Evolutionary conservation across 1,139 yeast species (phyloP), one percentile per base, ranked within the genome.

Genomic region (Sugiyamaella novakii): DNA sequence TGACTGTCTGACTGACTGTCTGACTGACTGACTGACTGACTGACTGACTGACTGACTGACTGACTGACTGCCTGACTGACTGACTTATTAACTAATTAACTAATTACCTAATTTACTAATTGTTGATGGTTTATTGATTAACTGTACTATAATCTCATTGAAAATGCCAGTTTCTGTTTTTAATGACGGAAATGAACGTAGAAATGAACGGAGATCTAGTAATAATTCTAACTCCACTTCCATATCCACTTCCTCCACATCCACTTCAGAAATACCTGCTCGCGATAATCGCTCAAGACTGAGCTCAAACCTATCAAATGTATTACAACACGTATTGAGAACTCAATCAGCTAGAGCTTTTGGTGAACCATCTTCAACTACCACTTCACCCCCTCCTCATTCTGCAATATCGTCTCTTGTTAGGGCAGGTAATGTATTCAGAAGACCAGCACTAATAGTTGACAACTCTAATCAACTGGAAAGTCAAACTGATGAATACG

Each of bases 81-180:
- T n/a, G n/a, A n/a, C n/a, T n/a, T n/a, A n/a, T n/a, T n/a, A n/a
- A n/a, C n/a, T n/a, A n/a, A n/a, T n/a, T n/a, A n/a, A n/a, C n/a
- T n/a, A n/a, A n/a, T n/a, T n/a, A n/a, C n/a, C n/a, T n/a, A n/a
- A n/a, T n/a, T n/a, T n/a, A n/a, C n/a, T n/a, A n/a, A n/a, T n/a
- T n/a, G n/a, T n/a, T n/a, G n/a, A n/a, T n/a, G n/a, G n/a, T n/a
- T n/a, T n/a, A n/a, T n/a, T n/a, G n/a, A n/a, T n/a, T n/a, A n/a
- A n/a, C n/a, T n/a, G n/a, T n/a, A n/a, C n/a, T n/a, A n/a, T n/a
- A n/a, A n/a, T n/a, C n/a, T n/a, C n/a, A n/a, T n/a, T 27, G 10
- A 21, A 24, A 19, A 39, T 39, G 43, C 43, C 43, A 14, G 25
- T 39, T 17, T 39, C 43, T 15, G 10, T 39, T n/a, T 18, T 34